These are phyloP conservation scores for Echium plantagineum DNA, from an alignment of 257 asterid genomes.

Conservation along the genomic window DNA sequence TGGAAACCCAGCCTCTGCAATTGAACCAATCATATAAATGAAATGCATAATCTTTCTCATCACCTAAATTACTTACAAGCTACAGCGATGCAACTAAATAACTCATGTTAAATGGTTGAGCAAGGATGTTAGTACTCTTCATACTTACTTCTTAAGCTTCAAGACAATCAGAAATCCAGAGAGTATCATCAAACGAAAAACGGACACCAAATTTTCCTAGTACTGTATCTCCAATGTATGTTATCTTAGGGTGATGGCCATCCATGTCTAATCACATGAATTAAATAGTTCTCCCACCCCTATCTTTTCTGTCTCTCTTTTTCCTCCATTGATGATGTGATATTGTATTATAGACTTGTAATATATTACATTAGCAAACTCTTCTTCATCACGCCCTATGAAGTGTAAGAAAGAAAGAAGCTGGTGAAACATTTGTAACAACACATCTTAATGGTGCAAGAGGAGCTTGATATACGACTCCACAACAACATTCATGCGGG, in stretches of 20 bases:
- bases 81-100: constrained; percentile 7
- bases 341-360: no score
- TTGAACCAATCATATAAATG: constrained; percentile 3
- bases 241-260: no score
- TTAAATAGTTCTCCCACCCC: no score
- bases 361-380: constrained; percentile 10
- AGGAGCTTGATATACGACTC: neutral
- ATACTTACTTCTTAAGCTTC: neutral
- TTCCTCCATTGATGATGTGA: no score
- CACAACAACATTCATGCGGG: constrained; percentile 31
- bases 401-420: no score
- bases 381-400: no score
- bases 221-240: neutral
- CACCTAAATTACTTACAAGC: neutral
- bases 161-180: neutral
- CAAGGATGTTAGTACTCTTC: neutral
- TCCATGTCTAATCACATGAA: no score
- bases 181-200: neutral
- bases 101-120: neutral
- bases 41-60: neutral
- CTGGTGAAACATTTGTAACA: neutral
- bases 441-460: no score
- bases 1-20: constrained; percentile 68
- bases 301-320: constrained; percentile 9
- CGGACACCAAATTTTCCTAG: neutral